These are phyloP conservation scores for Potentilla sterilis DNA, from an alignment of 306 rosid species.

Conservation along the genomic window DNA sequence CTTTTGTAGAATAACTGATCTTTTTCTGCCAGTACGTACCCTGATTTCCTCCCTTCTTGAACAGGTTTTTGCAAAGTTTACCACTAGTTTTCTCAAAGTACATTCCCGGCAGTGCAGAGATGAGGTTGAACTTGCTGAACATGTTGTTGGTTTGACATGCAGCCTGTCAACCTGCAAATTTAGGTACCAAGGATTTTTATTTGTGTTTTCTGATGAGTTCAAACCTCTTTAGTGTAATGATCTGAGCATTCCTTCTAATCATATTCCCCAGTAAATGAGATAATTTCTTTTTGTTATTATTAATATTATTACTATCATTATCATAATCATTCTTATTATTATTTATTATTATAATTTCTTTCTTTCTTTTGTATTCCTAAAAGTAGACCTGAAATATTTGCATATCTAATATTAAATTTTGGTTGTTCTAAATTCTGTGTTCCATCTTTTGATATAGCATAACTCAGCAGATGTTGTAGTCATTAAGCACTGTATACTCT, in stretches of 20 bases:
- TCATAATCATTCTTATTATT: no score
- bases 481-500: not conserved
- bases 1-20: constrained; percentile 17
- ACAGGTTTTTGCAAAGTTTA: constrained; percentile 72
- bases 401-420: not conserved
- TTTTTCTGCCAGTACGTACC: constrained; percentile 17
- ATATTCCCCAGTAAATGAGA: not conserved
- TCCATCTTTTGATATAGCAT: not conserved
- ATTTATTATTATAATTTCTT: no score
- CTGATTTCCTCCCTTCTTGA: constrained; percentile 24
- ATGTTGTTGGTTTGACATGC: constrained; percentile 80
- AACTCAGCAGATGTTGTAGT: not conserved
- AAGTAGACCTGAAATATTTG: not conserved
- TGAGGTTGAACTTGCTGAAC: constrained; percentile 93
- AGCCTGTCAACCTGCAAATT: constrained; percentile 91
- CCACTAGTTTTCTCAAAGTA: constrained; percentile 63
- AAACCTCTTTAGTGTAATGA: not conserved
- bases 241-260: not conserved
- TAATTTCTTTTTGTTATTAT: no score
- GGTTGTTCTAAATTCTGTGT: not conserved
- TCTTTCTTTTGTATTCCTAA: not conserved
- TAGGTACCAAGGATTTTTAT: constrained; percentile 50
- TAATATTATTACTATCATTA: no score
- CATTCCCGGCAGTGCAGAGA: constrained; percentile 89
- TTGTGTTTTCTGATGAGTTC: not conserved